Conservation (phyloP, 169 alveolate genomes). For the Plasmodium relictum region DNA sequence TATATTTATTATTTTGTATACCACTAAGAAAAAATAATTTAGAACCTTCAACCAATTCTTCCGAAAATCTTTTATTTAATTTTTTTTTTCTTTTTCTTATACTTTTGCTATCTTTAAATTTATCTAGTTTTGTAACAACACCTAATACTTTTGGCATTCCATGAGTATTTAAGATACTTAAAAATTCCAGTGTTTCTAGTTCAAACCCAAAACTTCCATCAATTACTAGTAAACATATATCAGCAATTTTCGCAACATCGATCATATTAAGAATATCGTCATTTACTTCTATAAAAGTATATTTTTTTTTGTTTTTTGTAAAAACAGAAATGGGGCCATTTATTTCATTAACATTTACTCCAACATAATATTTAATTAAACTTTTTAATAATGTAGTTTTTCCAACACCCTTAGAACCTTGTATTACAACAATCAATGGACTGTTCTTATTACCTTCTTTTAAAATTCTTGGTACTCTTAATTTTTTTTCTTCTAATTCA, state of each 20-base stretch:
- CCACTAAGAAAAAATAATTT: slow-evolving; percentile 98
- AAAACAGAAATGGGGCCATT: slow-evolving; percentile 97
- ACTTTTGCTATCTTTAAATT: slow-evolving; percentile 93
- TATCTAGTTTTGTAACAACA: slow-evolving; percentile 98
- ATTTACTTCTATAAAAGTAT: slow-evolving; percentile 97
- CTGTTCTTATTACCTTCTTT: slow-evolving; percentile 91
- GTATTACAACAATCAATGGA: slow-evolving; percentile 93
- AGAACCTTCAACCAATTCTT: slow-evolving; percentile 98
- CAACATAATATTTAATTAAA: slow-evolving; percentile 96
- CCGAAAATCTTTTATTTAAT: slow-evolving; percentile 96
- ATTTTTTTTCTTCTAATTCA: slow-evolving; percentile 90
- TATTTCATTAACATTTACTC: slow-evolving; percentile 83
- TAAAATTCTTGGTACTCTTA: slow-evolving; percentile 86
- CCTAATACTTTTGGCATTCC: slow-evolving; percentile 96
- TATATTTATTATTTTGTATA: slow-evolving; percentile 93
- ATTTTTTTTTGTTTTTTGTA: slow-evolving; percentile 94
- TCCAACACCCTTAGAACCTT: slow-evolving; percentile 97
- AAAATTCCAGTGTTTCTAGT: slow-evolving; percentile 99
- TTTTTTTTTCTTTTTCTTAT: slow-evolving; percentile 95
- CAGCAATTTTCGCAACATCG: slow-evolving; percentile 98
- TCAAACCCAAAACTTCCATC: slow-evolving; percentile 98
- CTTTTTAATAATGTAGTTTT: slow-evolving; percentile 98
- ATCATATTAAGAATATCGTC: slow-evolving; percentile 96
- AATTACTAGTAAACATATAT: slow-evolving; percentile 95
- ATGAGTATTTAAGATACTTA: slow-evolving; percentile 94